phyloP scores from a whole-genome alignment of 139 green algal species.

The Coelastrella sp. region DNA sequence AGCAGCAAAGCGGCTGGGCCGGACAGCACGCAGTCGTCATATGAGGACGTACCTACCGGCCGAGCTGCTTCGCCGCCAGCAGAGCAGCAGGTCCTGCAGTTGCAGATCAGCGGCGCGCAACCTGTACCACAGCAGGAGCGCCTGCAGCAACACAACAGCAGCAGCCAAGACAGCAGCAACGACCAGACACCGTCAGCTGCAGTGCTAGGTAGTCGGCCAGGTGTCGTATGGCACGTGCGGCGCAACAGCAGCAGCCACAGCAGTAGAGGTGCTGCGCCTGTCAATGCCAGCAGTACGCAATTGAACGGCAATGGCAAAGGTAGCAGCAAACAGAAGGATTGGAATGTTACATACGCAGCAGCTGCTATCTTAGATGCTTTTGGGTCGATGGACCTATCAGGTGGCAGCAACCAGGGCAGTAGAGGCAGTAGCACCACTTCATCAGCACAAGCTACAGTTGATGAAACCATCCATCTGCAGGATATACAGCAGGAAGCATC shows the following conservation, averaged over 20 bases:
- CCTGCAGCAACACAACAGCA: neutral
- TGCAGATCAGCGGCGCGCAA: neutral
- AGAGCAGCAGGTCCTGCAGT: slow-evolving; percentile 9
- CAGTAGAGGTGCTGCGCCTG: neutral
- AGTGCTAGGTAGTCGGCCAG: neutral
- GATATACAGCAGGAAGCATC: neutral
- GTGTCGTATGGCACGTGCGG: neutral
- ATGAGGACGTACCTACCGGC: too few species aligned
- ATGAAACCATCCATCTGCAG: too few species aligned
- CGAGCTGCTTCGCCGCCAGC: neutral
- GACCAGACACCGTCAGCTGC: neutral
- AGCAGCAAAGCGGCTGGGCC: neutral
- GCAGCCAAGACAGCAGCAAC: neutral
- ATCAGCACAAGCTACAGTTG: neutral
- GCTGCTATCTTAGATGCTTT: slow-evolving; percentile 18
- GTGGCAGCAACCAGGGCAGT: neutral
- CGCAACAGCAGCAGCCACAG: slow-evolving; percentile 40
- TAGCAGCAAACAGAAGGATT: neutral
- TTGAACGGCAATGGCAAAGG: neutral
- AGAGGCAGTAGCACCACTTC: too few species aligned
- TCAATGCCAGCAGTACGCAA: neutral
- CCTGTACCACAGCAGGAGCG: neutral
- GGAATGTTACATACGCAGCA: slow-evolving; percentile 6
- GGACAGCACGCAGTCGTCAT: too few species aligned
- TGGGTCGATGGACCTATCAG: neutral